Evolutionary conservation across 805 yeast species (phyloP), one percentile per base, ranked within the genome.

Genomic region (Candida ficus): DNA sequence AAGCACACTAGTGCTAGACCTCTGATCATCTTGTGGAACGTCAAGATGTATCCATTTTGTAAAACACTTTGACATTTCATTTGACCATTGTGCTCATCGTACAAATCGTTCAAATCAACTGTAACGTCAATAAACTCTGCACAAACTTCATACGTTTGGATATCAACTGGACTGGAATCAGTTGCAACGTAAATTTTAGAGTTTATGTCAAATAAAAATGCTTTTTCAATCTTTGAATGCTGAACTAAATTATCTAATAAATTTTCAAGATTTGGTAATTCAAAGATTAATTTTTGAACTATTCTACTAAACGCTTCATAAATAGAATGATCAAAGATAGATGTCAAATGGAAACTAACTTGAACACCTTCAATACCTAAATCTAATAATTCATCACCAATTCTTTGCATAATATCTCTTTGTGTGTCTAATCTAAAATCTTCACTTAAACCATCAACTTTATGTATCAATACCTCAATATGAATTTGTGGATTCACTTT

Each of bases 41-140:
- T 88, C 27, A 91, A 67, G 22, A 84, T 75, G n/a, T 85, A 74
- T 0, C 96, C 97, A 58, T 86, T 88, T 36, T 84, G 84, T 39
- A 93, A 69, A 44, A 73, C 77, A 16, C 95, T 83, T 5, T 82
- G 75, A 40, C 93, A 83, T 57, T 77, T 77, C 40, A 80, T 61
- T 43, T 70, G 77, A 29, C 33, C 42, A 42, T 31, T 53, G 34
- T 35, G 49, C 29, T 49, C 45, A 36, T 75, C 74, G 50, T 84
- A 83, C 33, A 84, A 60, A 37, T 83, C 84, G 52, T 87, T 90
- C 48, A 93, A 65, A 56, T 93, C 98, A 20, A 89, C 82, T 4
- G 96, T 82, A 13, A 91, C 93, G 60, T 93, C 98, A 34, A 93
- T 91, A 56, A 93, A 93, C 56, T 93, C 98, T 0, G 97, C 95